Evolutionary conservation across 441 rosid genomes (phyloP).

Genomic region (Adansonia madagascariensis): DNA sequence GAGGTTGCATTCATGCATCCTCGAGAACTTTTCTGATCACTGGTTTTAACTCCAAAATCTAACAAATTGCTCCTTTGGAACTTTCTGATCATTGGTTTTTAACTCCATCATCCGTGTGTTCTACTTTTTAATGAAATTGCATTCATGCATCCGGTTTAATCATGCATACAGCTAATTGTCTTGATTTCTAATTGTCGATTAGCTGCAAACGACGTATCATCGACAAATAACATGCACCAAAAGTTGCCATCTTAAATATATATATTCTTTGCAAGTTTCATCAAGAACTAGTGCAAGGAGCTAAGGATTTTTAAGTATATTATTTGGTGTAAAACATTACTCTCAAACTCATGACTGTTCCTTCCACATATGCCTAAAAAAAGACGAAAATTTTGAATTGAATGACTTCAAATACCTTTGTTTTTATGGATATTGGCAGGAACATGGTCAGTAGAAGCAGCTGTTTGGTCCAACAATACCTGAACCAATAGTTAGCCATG

Average conservation of each 20-base stretch:
- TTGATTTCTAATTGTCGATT: neutral
- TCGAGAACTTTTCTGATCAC: neutral
- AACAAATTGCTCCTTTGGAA: conserved; percentile 5
- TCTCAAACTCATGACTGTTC: neutral
- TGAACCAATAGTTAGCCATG: conserved; percentile 14
- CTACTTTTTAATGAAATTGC: conserved; percentile 7
- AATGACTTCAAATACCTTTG: conserved; percentile 36
- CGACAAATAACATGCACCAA: neutral
- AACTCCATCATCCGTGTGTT: neutral
- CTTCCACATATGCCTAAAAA: neutral
- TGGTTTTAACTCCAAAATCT: neutral
- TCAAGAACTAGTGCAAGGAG: conserved; percentile 12
- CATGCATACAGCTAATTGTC: neutral
- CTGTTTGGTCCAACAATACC: conserved; percentile 44
- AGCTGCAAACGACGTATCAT: neutral
- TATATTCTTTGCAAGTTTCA: neutral
- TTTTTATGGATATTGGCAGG: conserved; percentile 36
- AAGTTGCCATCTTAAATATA: neutral
- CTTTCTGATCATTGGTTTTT: neutral
- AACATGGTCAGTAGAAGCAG: conserved; percentile 33
- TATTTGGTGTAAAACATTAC: neutral
- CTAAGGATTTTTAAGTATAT: neutral
- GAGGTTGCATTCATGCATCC: too few relatives aligned
- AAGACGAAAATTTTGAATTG: neutral
- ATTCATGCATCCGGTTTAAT: neutral